Conservation (phyloP, 352 stramenopile species). For the Phytopythium kandeliae region DNA sequence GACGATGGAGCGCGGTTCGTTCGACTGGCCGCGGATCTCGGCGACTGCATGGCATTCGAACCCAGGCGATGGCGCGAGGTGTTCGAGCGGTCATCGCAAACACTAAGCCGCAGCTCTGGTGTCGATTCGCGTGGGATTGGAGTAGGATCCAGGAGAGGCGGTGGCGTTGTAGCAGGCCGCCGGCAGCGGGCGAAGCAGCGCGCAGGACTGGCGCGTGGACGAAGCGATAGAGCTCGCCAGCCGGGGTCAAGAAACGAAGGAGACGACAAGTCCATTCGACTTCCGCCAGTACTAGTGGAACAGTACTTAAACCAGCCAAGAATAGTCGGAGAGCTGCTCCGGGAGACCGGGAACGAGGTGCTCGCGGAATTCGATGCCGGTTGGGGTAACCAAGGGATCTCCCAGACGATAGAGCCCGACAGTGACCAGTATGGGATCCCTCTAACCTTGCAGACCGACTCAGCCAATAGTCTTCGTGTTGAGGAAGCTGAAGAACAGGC, state of each 20-base stretch:
- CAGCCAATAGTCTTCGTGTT: no score
- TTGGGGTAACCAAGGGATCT: no score
- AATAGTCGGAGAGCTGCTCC: constrained; percentile 26
- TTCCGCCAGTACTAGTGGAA: constrained; percentile 17
- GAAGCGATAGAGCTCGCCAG: background rate
- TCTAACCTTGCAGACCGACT: no score
- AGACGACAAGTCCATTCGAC: background rate
- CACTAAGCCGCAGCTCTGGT: constrained; percentile 10
- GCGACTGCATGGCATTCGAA: constrained; percentile 47
- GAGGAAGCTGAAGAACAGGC: background rate
- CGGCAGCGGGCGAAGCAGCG: background rate
- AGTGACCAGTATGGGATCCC: no score
- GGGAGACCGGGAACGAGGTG: constrained; percentile 3
- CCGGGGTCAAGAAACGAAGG: constrained; percentile 32
- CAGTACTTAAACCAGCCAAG: constrained; percentile 43
- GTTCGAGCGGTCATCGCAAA: constrained; percentile 27
- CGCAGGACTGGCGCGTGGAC: background rate
- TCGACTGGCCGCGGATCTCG: constrained; percentile 35
- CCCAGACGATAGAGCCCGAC: no score
- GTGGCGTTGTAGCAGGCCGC: background rate
- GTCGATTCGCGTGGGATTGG: background rate
- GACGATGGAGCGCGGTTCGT: constrained; percentile 23
- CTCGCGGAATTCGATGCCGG: background rate
- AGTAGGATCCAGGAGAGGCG: background rate
- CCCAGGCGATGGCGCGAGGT: constrained; percentile 48